A percentile compares a stretch with the other conserved stretches of the same genome.
These are phyloP conservation scores for Jimgerdemannia lactiflua DNA, from an alignment of 192 early-diverging fungal species.

Conservation along the genomic window DNA sequence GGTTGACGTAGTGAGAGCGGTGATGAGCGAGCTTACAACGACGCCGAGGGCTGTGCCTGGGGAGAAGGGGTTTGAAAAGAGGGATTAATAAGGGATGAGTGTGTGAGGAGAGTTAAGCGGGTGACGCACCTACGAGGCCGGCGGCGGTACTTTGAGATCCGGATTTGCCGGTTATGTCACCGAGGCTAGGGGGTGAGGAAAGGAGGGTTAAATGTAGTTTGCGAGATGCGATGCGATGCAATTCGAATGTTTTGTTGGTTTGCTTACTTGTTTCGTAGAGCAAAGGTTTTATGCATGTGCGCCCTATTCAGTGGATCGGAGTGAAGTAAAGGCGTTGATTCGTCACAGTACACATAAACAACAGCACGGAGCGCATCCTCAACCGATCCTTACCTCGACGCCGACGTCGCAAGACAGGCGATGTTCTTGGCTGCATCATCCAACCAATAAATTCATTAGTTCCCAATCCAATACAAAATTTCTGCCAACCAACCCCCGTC, in stretches of 20 bases:
- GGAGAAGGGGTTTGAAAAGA: not conserved
- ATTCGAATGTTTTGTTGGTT: not conserved
- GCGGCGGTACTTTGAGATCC: conserved; percentile 84
- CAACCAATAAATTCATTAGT: too few relatives aligned
- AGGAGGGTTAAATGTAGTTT: not conserved
- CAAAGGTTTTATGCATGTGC: conserved; percentile 78
- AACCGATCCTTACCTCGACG: conserved; percentile 46
- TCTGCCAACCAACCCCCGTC: not conserved
- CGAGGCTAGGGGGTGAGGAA: conserved; percentile 41
- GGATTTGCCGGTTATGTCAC: conserved; percentile 81
- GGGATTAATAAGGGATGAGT: not conserved
- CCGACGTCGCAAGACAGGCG: conserved; percentile 79
- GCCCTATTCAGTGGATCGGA: conserved; percentile 38
- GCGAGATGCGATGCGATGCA: too few relatives aligned
- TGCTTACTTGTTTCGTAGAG: conserved; percentile 62
- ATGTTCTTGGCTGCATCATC: conserved; percentile 60
- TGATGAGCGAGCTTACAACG: conserved; percentile 42
- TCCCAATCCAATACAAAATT: not conserved
- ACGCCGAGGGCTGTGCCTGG: conserved; percentile 39
- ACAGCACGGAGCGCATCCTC: not conserved
- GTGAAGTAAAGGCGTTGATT: too few relatives aligned
- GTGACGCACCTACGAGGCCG: conserved; percentile 67
- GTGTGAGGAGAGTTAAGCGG: not conserved
- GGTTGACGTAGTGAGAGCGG: conserved; percentile 14
- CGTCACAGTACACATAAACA: not conserved